A percentile compares a stretch with the other conserved stretches of the same genome.
These are phyloP conservation scores for Stipa capillata DNA, from an alignment of 176 grass and related monocot genomes.

Conservation along the genomic window DNA sequence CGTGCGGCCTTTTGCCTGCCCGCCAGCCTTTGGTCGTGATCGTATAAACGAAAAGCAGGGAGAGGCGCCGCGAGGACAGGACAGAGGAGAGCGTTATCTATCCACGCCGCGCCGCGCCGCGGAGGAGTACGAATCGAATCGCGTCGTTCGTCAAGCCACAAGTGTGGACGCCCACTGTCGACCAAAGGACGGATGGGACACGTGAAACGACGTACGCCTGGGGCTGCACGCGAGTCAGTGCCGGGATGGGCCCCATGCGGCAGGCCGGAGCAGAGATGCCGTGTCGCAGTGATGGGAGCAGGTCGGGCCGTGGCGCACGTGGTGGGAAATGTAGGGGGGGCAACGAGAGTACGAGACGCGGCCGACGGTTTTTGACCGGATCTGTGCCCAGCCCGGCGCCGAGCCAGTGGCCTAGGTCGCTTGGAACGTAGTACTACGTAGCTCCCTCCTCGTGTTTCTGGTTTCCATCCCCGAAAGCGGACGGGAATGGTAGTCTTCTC, in stretches of 20 bases:
- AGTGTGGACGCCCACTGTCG: neutral
- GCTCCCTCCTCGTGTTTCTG: neutral
- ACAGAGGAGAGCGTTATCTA: neutral
- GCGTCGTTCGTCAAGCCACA: neutral
- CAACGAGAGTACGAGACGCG: neutral
- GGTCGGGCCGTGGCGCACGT: slow-evolving; percentile 27
- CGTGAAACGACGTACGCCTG: neutral
- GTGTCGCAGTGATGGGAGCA: slow-evolving; percentile 44
- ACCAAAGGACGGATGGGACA: slow-evolving; percentile 4
- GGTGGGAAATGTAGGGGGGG: neutral
- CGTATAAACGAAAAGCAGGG: neutral
- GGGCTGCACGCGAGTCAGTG: neutral
- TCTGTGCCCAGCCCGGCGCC: neutral
- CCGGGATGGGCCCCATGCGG: neutral
- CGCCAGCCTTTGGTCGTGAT: neutral
- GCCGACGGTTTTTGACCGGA: slow-evolving; percentile 19
- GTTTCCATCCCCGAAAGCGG: neutral
- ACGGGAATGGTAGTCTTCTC: neutral
- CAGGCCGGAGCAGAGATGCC: neutral
- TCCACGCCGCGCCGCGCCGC: neutral
- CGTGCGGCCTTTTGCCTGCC: neutral
- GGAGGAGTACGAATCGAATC: neutral
- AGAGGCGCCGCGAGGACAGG: neutral
- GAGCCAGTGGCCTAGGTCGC: neutral
- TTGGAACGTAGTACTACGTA: neutral